These are phyloP conservation scores for Begonia fuchsioides DNA, from an alignment of 306 rosid species.

Conservation along the genomic window DNA sequence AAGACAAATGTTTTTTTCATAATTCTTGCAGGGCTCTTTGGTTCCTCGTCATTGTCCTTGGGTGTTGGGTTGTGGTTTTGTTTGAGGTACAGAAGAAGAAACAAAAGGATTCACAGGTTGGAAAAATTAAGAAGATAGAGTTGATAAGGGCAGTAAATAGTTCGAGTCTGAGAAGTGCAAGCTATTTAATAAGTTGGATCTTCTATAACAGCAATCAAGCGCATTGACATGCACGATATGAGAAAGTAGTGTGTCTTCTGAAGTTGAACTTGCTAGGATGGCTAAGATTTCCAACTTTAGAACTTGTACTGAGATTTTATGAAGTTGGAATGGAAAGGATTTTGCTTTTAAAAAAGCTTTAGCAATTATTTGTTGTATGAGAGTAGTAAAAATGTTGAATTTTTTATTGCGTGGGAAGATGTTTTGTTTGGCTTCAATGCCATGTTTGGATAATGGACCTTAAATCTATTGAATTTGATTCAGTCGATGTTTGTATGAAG, in stretches of 20 bases:
- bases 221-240: conserved; percentile 48
- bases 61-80: conserved; percentile 67
- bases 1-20: conserved; percentile 60
- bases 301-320: conserved; percentile 42
- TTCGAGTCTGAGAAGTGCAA: conserved; percentile 34
- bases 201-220: conserved; percentile 50
- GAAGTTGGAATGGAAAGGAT: conserved; percentile 65
- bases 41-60: conserved; percentile 47
- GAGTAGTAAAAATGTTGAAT: conserved; percentile 39
- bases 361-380: conserved; percentile 51
- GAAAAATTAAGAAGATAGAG: conserved; percentile 56
- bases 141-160: conserved; percentile 61
- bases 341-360: conserved; percentile 60
- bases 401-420: conserved; percentile 62
- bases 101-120: conserved; percentile 9
- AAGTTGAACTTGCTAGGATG: conserved; percentile 68
- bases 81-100: conserved; percentile 31
- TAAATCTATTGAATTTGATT: conserved; percentile 38
- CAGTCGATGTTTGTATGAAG: conserved; percentile 53
- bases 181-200: conserved; percentile 55
- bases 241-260: conserved; percentile 48
- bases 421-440: conserved; percentile 75
- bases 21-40: conserved; percentile 68
- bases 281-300: conserved; percentile 72
- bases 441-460: conserved; percentile 70